These are phyloP conservation scores for Raffaelea albimanens DNA, from an alignment of 2,329 filamentous ascomycete genomes.

Conservation along the genomic window DNA sequence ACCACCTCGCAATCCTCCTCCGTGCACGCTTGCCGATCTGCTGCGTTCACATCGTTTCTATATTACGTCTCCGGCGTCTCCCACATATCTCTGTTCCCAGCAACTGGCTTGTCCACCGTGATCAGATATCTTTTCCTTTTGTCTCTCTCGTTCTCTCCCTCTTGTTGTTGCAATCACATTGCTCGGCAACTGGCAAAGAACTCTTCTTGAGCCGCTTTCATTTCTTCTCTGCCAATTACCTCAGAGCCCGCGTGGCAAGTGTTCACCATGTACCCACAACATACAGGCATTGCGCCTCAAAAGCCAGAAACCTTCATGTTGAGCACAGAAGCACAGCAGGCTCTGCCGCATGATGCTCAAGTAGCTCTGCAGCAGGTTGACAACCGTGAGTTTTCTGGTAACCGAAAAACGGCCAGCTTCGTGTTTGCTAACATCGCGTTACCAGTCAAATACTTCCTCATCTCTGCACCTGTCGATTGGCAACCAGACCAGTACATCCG, in stretches of 20 bases:
- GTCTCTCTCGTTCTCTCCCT: not conserved
- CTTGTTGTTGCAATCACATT: not conserved
- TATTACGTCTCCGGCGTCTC: not conserved
- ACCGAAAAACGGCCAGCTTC: constrained; percentile 3
- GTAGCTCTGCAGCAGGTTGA: constrained; percentile 97
- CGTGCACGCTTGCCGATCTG: not conserved
- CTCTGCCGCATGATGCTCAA: constrained; percentile 89
- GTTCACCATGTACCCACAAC: constrained; percentile 65
- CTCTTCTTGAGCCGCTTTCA: not conserved
- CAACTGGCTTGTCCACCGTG: constrained; percentile 11
- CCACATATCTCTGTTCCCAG: not conserved
- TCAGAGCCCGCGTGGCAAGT: constrained; percentile 1
- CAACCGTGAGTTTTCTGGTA: constrained; percentile 59
- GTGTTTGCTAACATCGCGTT: constrained; percentile 14
- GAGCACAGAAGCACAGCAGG: constrained; percentile 93
- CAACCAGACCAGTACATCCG: constrained; percentile 93
- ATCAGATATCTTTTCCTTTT: not conserved
- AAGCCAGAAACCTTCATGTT: constrained; percentile 99
- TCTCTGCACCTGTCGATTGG: constrained; percentile 98
- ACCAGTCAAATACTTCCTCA: constrained; percentile 97
- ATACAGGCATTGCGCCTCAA: constrained; percentile 82
- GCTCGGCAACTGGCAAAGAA: not conserved
- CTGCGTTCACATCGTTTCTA: not conserved
- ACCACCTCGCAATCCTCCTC: not conserved
- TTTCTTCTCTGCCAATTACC: not conserved